A percentile compares a stretch with the other conserved stretches of the same genome.
phyloP scores from a whole-genome alignment of 371 early-diverging fungal species.

The Apophysomyces elegans region DNA sequence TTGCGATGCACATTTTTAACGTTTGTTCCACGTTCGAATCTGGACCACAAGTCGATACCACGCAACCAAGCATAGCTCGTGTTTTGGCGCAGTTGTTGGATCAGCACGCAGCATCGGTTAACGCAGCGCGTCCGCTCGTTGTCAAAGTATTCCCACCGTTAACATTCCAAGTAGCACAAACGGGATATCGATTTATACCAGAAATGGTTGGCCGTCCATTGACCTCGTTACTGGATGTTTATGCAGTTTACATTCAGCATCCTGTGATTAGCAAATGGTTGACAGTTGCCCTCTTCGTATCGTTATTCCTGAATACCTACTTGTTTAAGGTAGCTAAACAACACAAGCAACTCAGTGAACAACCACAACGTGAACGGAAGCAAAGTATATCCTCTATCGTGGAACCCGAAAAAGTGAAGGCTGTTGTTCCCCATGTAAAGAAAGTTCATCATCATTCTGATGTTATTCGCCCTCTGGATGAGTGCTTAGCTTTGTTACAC shows the following conservation, averaged over 20 bases:
- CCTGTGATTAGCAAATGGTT: slow-evolving; percentile 65
- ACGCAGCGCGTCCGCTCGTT: slow-evolving; percentile 38
- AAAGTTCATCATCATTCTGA: slow-evolving; percentile 25
- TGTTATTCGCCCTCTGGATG: slow-evolving; percentile 50
- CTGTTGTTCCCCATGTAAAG: slow-evolving; percentile 10
- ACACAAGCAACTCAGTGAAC: slow-evolving; percentile 24
- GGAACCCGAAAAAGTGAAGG: neutral
- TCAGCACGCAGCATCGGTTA: slow-evolving; percentile 34
- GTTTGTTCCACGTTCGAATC: slow-evolving; percentile 54
- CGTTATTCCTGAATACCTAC: slow-evolving; percentile 63
- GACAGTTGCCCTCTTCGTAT: slow-evolving; percentile 50
- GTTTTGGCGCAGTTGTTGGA: slow-evolving; percentile 40
- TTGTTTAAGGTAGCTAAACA: slow-evolving; percentile 60
- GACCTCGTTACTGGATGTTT: slow-evolving; percentile 48
- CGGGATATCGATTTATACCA: slow-evolving; percentile 20
- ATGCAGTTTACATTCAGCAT: slow-evolving; percentile 58
- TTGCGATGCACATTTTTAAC: slow-evolving; percentile 69
- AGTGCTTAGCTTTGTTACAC: slow-evolving; percentile 60
- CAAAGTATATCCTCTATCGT: slow-evolving; percentile 5
- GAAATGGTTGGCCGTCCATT: slow-evolving; percentile 43
- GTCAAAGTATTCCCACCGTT: slow-evolving; percentile 57
- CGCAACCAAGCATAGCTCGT: slow-evolving; percentile 36
- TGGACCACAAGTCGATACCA: slow-evolving; percentile 30
- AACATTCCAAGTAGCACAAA: slow-evolving; percentile 38
- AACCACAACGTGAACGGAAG: slow-evolving; percentile 4